Evolutionary conservation across 2,329 filamentous ascomycete genomes (phyloP).

Genomic region (Hypoxylon rubiginosum): DNA sequence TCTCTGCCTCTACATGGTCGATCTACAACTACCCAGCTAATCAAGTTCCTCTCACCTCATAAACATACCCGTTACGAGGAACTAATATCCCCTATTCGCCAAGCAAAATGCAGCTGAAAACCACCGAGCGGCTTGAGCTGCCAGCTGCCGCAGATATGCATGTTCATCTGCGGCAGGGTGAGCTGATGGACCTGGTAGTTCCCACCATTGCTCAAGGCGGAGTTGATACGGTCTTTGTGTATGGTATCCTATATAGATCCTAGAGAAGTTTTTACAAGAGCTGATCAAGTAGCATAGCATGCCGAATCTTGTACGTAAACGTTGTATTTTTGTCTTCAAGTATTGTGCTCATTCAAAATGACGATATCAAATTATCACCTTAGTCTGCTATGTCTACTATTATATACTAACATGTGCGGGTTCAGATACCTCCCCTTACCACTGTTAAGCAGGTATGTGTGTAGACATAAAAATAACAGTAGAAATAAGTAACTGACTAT

Average conservation of each 20-base stretch:
- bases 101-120: conserved; percentile 54
- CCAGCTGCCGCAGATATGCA: conserved; percentile 77
- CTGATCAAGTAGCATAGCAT: conserved; percentile 46
- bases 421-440: conserved; percentile 38
- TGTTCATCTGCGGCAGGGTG: conserved; percentile 78
- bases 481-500: conserved; percentile 57
- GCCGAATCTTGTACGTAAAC: conserved; percentile 38
- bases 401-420: conserved; percentile 12
- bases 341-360: too few relatives aligned
- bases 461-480: neutral
- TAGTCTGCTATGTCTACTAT: too few relatives aligned
- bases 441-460: conserved; percentile 36
- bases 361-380: too few relatives aligned
- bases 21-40: neutral
- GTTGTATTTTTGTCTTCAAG: conserved; percentile 58
- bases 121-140: conserved; percentile 62
- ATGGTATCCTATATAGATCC: conserved; percentile 19
- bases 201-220: conserved; percentile 71
- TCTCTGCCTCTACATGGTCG: neutral
- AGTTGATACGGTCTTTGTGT: conserved; percentile 72
- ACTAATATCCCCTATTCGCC: neutral
- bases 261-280: conserved; percentile 6
- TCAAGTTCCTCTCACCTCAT: neutral
- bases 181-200: conserved; percentile 70
- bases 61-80: neutral